These are phyloP conservation scores for Buddleja alternifolia DNA, from an alignment of 257 asterid genomes.

Conservation along the genomic window DNA sequence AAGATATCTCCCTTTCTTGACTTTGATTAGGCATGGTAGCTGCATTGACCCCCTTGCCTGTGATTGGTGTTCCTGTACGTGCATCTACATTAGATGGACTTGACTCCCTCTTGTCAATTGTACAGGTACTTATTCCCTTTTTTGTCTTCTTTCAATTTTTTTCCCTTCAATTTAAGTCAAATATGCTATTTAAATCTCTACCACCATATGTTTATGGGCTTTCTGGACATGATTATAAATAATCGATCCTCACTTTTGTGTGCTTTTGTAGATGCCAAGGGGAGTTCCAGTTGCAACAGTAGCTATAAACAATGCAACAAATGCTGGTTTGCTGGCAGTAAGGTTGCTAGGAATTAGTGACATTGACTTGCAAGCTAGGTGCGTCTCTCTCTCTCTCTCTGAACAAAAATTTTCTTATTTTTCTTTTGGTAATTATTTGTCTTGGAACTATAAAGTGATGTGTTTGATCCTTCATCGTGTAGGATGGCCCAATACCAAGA, in stretches of 20 bases:
- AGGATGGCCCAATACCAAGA: conserved; percentile 90
- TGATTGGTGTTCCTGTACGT: conserved; percentile 97
- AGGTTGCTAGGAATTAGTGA: conserved; percentile 82
- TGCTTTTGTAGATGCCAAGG: conserved; percentile 79
- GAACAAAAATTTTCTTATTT: too few species aligned
- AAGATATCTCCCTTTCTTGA: neutral
- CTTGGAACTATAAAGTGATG: conserved; percentile 14
- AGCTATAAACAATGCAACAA: conserved; percentile 90
- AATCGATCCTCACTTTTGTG: neutral
- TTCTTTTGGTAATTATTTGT: neutral
- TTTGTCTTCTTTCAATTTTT: neutral
- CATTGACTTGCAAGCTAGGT: conserved; percentile 77
- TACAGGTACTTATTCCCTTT: conserved; percentile 64
- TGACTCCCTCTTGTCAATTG: conserved; percentile 92
- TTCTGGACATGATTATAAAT: neutral
- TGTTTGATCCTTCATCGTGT: conserved; percentile 11
- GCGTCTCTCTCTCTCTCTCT: conserved; percentile 25
- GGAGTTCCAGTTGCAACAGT: conserved; percentile 98
- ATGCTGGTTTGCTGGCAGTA: conserved; percentile 92
- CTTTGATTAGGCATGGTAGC: conserved; percentile 90
- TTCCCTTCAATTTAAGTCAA: neutral
- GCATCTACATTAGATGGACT: conserved; percentile 92
- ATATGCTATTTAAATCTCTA: too few species aligned
- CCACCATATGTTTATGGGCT: neutral
- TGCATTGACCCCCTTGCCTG: conserved; percentile 95